phyloP scores from a whole-genome alignment of 75 land plant genomes.

The Pinus albicaulis region DNA sequence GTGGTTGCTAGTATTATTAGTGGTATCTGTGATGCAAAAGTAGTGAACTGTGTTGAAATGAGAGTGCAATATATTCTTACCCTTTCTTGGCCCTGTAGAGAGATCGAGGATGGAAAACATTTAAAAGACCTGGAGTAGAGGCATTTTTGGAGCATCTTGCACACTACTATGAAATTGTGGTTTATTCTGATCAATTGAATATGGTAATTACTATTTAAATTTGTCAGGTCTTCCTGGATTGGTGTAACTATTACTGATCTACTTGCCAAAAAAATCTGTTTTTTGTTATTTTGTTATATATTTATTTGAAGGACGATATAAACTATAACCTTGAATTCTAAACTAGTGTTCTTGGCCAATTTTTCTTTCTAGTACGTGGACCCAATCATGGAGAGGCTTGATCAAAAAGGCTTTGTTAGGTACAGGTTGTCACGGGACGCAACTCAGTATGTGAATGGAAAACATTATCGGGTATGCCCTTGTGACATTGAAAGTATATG shows the following conservation, averaged over 20 bases:
- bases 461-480: slow-evolving; percentile 77
- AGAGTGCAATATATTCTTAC: neutral
- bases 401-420: slow-evolving; percentile 74
- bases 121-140: slow-evolving; percentile 96
- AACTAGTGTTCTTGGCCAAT: neutral
- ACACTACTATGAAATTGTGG: slow-evolving; percentile 88
- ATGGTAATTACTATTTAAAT: slow-evolving; percentile 51
- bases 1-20: too few relatives aligned
- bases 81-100: slow-evolving; percentile 42
- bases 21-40: too few relatives aligned
- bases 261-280: neutral
- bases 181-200: slow-evolving; percentile 79
- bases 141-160: slow-evolving; percentile 93
- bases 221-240: neutral
- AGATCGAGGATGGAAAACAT: slow-evolving; percentile 93
- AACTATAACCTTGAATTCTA: neutral
- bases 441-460: slow-evolving; percentile 82
- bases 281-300: neutral
- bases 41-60: too few relatives aligned
- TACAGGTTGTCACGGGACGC: slow-evolving; percentile 78
- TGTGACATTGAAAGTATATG: neutral
- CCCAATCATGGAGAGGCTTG: slow-evolving; percentile 83
- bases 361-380: slow-evolving; percentile 71
- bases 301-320: neutral
- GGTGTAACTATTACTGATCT: neutral